Percentiles rank a stretch among this genome's conserved stretches.
phyloP scores from a whole-genome alignment of 225 moss, liverwort and hornwort genomes.

The Marchantia polymorpha region DNA sequence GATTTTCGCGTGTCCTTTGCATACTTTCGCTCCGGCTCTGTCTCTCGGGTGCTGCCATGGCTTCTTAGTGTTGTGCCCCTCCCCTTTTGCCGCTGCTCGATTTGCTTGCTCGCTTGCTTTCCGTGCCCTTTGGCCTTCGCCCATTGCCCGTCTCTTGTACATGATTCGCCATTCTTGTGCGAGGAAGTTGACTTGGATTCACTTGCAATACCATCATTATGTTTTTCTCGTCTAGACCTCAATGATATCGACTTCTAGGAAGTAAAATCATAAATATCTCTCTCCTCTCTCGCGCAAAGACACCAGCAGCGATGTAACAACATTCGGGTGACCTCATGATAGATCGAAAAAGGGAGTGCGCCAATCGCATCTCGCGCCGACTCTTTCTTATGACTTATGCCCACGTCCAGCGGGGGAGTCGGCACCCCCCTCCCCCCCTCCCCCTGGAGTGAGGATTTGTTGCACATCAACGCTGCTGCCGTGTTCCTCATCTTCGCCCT shows the following conservation, averaged over 20 bases:
- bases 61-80: no score
- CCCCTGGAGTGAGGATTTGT: no score
- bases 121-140: not conserved
- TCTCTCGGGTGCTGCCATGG: no score
- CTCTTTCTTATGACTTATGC: not conserved
- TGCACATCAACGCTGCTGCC: no score
- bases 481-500: no score
- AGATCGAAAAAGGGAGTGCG: not conserved
- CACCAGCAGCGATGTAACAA: not conserved
- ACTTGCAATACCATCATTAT: not conserved
- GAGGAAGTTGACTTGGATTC: slow-evolving; percentile 13
- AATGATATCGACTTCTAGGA: slow-evolving; percentile 2
- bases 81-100: not conserved
- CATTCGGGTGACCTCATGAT: slow-evolving; percentile 12
- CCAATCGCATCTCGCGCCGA: no score
- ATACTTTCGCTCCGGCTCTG: no score
- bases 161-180: slow-evolving; percentile 4
- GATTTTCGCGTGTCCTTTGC: no score
- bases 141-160: not conserved
- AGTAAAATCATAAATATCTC: slow-evolving; percentile 7
- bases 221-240: slow-evolving; percentile 4
- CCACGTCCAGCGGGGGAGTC: not conserved
- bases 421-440: no score
- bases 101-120: not conserved
- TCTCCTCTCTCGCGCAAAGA: no score